Evolutionary conservation across 2,329 filamentous ascomycete species (phyloP), one percentile per base, ranked within the genome.

Genomic region (Pseudogymnoascus sp.): DNA sequence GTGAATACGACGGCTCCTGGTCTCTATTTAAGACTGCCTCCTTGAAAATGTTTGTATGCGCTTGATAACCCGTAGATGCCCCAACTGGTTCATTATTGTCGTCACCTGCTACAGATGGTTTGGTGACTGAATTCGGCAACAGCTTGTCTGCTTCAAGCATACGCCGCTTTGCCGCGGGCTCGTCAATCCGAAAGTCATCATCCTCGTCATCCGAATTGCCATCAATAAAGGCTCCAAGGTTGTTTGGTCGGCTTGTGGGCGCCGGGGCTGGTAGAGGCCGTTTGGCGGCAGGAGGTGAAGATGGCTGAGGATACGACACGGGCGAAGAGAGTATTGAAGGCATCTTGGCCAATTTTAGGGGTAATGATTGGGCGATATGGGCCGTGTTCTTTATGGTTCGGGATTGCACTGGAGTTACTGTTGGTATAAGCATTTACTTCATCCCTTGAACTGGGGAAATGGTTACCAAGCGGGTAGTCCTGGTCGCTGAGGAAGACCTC

Each of bases 311-410:
- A 53, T 73, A 72, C 59, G 78, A 71, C 19, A 86, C 74, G 2
- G 86, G 83, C 12, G 86, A 87, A 6, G 86, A 87, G 40, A 56
- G 28, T 56, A 82, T 78, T 38, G 81, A 78, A 26, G 84, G 76
- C 85, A 89, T 89, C 46, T 69, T 78, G 64, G 46, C 46, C 2
- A 65, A 28, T 24, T 16, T 63, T 40, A 67, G 66, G 40, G 78
- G 77, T 28, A 78, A 81, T 1, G 77, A 78, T 59, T 62, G 65
- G 63, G 62, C 68, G 66, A 63, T 70, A 11, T 63, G 50, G 14
- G 60, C 43, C 26, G 22, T 61, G 37, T 37, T 40, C 33, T 19
- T 64, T 26, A 7, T 38, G 26, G 22, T 62, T 64, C 62, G 64
- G 7, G 68, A 62, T 63, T 65, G 65, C 19, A 68, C 31, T 33